Base-by-base conservation (phyloP, 352 stramenopile species). In the Blastocystis sp. region DNA sequence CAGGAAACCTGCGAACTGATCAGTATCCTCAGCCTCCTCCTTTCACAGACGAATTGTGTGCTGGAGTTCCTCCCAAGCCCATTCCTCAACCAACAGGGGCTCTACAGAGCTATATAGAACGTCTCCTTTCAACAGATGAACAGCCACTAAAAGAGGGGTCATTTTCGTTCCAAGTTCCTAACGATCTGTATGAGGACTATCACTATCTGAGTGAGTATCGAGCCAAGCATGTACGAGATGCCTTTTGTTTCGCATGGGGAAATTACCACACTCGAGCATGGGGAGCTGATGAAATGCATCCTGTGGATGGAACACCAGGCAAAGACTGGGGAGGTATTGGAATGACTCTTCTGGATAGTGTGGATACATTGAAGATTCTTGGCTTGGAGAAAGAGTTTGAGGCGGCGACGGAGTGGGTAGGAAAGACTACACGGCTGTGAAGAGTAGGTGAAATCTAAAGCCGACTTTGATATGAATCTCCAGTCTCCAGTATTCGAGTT, bases 401-500 rank as follows among this genome's bases (percentile, higher is more conserved):
- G 24, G 86, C 92, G 27, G 90, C 89, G 39, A 90, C 93, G 9
- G 90, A 92, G 88, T 89, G 89, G 73, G 86, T 93, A 12, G n/a
- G 29, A n/a, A n/a, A n/a, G n/a, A n/a, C n/a, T n/a, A n/a, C n/a
- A n/a, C n/a, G n/a, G n/a, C n/a, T n/a, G n/a, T 46, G 39, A 46
- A 9, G 9, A 46, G 39, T 46, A 46, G 39, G 39, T 61, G 5
- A 5, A 74, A 32, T 46, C 24, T 24, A 49, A 66, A 19, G 52
- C n/a, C 21, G 51, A 89, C 2, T 93, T 93, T 86, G 89, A 92
- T 39, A 81, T 97, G 0, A 90, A 96, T 81, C 94, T 97, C 51
- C 91, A 94, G 78, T 90, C 98, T 21, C 97, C 93, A 42, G 90
- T 98, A 11, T 98, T 98, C 89, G 95, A 98, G 90, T 97, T 94